phyloP scores from a whole-genome alignment of 768 basidiomycete species.

The Suillus clintonianus region DNA sequence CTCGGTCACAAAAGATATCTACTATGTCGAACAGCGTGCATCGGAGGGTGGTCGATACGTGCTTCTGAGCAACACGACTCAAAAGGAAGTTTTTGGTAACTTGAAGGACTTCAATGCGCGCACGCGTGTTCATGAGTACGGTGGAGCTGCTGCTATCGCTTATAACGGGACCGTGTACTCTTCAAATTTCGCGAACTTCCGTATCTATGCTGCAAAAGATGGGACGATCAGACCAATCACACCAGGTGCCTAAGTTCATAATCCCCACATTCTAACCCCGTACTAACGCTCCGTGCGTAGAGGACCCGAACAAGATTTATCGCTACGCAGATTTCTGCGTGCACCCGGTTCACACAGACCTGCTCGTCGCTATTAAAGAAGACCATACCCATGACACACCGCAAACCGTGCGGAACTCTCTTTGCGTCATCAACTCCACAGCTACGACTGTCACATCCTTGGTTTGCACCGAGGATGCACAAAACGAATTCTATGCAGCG shows the following conservation, averaged over 20 bases:
- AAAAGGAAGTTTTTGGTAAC: slow-evolving; percentile 51
- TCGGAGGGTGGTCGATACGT: slow-evolving; percentile 51
- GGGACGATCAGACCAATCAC: slow-evolving; percentile 45
- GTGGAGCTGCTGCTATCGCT: slow-evolving; percentile 57
- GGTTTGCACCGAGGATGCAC: slow-evolving; percentile 53
- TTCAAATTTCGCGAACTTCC: slow-evolving; percentile 52
- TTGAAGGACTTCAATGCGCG: slow-evolving; percentile 55
- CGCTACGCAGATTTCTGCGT: slow-evolving; percentile 67
- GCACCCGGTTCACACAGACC: slow-evolving; percentile 51
- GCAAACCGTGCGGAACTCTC: slow-evolving; percentile 45
- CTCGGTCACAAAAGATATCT: slow-evolving; percentile 42
- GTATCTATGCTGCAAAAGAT: slow-evolving; percentile 45
- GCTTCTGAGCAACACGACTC: slow-evolving; percentile 48
- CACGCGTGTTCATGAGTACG: slow-evolving; percentile 65
- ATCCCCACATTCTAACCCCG: neutral
- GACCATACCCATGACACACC: slow-evolving; percentile 58
- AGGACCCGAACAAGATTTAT: slow-evolving; percentile 37
- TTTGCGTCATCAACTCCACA: slow-evolving; percentile 55
- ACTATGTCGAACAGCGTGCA: slow-evolving; percentile 61
- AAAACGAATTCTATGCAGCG: slow-evolving; percentile 55
- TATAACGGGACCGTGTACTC: slow-evolving; percentile 53
- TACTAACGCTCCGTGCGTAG: neutral
- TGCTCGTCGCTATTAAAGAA: slow-evolving; percentile 66
- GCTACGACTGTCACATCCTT: slow-evolving; percentile 48
- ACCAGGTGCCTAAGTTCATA: slow-evolving; percentile 46